These are phyloP conservation scores for Mentha longifolia DNA, from an alignment of 257 asterid genomes.

Conservation along the genomic window DNA sequence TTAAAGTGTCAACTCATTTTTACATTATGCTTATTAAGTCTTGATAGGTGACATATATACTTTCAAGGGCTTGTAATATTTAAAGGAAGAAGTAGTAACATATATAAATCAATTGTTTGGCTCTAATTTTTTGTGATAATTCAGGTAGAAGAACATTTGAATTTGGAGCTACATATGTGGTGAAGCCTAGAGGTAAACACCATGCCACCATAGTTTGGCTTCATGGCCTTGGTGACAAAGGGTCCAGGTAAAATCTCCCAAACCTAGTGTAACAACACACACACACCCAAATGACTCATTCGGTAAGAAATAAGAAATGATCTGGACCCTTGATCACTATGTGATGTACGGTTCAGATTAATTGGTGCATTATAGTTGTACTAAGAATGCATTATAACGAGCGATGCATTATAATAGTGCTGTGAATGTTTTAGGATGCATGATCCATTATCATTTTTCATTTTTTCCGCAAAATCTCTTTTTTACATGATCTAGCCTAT, in stretches of 20 bases:
- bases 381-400: too few species aligned
- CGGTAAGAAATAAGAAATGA: not conserved
- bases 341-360: too few species aligned
- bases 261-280: not conserved
- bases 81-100: not conserved
- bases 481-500: too few species aligned
- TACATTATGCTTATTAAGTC: slow-evolving; percentile 24
- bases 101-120: not conserved
- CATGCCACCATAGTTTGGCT: slow-evolving; percentile 96
- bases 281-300: too few species aligned
- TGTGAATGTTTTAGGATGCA: too few species aligned
- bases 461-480: too few species aligned
- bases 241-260: slow-evolving; percentile 66
- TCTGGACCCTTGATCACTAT: too few species aligned
- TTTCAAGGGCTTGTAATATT: not conserved
- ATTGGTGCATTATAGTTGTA: too few species aligned
- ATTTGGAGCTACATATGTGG: slow-evolving; percentile 92
- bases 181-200: slow-evolving; percentile 92
- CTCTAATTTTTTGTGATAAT: not conserved
- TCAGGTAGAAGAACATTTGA: slow-evolving; percentile 62
- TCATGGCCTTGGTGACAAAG: slow-evolving; percentile 98
- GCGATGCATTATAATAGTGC: too few species aligned
- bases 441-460: too few species aligned
- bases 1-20: not conserved
- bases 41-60: not conserved